Base-by-base conservation (phyloP, 73 alveolate genomes). In the Blepharisma stoltei region DNA sequence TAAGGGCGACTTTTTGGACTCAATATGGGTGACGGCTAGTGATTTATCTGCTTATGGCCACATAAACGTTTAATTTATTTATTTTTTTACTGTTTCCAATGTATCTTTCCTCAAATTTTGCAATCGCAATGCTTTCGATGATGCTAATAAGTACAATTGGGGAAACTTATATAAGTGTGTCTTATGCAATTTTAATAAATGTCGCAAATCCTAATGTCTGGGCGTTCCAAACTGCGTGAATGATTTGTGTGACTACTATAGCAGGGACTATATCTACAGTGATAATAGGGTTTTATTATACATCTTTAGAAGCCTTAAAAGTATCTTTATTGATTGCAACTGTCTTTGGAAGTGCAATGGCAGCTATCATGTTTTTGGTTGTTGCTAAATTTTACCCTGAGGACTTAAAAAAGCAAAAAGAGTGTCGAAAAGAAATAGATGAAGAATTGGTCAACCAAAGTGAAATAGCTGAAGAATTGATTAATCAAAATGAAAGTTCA, bases 191-290 rank as follows among this genome's bases (percentile, higher is more conserved):
- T 14, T 14, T 60, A 38, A 60, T 60, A 14, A 60, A 60, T 25
- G 37, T 60, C 2, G 23, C 73, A 8, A 20, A 9, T 8, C 73
- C 73, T 38, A n/a, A 5, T 2, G 11, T 60, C 18, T 14, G 23
- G 23, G 73, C 73, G 11, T 25, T 60, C 23, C 73, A 60, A 60
- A 60, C 73, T 60, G 73, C 73, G 18, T 60, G 73, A 38, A 60
- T 60, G 73, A 60, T 60, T n/a, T 8, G 49, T 5, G 46, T 60
- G 5, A 60, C 73, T 8, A 60, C 23, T 1, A 9, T 60, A 8
- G 14, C 45, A 60, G 73, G 73, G 14, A 38, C 49, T 20, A 38
- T 25, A 1, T 8, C 46, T 60, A 25, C 23, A 60, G 18, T 60
- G 4, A 25, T 60, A 0, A 25, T 60, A 14, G 73, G 73, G 4